Base-by-base conservation (phyloP, 495 filamentous ascomycete species). In the Xylaria longipes region DNA sequence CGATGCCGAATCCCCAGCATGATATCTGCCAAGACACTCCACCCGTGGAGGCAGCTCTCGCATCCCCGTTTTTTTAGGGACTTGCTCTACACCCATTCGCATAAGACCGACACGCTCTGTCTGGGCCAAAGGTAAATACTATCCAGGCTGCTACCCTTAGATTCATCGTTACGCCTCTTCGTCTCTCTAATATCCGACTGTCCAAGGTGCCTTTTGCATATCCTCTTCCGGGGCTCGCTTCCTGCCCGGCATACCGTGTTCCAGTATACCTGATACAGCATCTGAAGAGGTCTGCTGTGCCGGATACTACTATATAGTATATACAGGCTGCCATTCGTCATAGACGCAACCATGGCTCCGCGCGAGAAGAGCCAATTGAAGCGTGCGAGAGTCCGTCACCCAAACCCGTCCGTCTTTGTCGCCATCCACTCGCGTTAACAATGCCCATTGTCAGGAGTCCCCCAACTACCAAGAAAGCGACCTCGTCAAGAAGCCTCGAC, bases 401-500 rank as follows among this genome's bases (percentile, higher is more conserved):
- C 74, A 71, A 71, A 35, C 45, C 20, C 56, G 56, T 45, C 45
- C 27, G 22, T 43, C 14, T 20, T 56, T 29, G 43, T 41, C 48
- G 17, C 64, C 69, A 76, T 79, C 72, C 73, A 31, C 69, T 56
- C 48, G 60, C 35, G 41, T 71, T 71, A 66, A 65, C 52, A 65
- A 48, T 60, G 20, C 46, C 58, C 17, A n/a, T 67, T 71, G 3
- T 66, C 80, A 87, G 84, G 82, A 81, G 65, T 83, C 84, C 68
- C 81, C 81, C 22, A 78, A 77, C 70, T 80, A 84, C 31, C 76
- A 74, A 48, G 84, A 84, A 37, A 77, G 76, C 66, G 84, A 87
- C 35, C 80, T 81, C 22, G 77, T 84, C 56, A 93, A 93, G 85
- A 93, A 92, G 74, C 88, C 89, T 43, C 87, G 91, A 48, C 87